phyloP scores from a whole-genome alignment of 2,329 filamentous ascomycete species.

The Aspergillus melleus region DNA sequence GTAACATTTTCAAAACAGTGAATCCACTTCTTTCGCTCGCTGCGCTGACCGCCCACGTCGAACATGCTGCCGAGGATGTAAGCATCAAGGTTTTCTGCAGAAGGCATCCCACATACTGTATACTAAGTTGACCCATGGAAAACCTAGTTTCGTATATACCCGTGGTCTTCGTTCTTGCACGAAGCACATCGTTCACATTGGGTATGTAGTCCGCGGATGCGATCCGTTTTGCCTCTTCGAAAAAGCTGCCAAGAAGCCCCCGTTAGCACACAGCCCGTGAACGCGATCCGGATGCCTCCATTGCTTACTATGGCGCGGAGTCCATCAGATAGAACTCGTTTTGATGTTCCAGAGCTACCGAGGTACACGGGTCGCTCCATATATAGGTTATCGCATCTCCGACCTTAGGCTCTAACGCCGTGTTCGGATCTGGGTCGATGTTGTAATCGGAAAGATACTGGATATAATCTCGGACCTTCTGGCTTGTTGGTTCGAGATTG shows the following conservation, averaged over 20 bases:
- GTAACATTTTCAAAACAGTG: slow-evolving; percentile 99
- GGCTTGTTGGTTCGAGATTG: slow-evolving; percentile 72
- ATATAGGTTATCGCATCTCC: slow-evolving; percentile 80
- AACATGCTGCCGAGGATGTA: slow-evolving; percentile 73
- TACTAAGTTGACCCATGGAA: slow-evolving; percentile 97
- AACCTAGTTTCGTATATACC: slow-evolving; percentile 99
- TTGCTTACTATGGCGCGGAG: slow-evolving; percentile 88
- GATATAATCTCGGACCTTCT: slow-evolving; percentile 71
- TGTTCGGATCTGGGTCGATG: slow-evolving; percentile 86
- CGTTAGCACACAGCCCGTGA: slow-evolving; percentile 22
- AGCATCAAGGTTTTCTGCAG: slow-evolving; percentile 12
- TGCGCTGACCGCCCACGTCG: slow-evolving; percentile 94
- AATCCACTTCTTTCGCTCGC: slow-evolving; percentile 99
- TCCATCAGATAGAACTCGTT: slow-evolving; percentile 99
- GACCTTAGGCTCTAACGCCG: slow-evolving; percentile 76
- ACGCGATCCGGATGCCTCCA: slow-evolving; percentile 1
- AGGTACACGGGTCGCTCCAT: slow-evolving; percentile 85
- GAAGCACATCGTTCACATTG: slow-evolving; percentile 89
- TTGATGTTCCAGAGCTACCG: slow-evolving; percentile 83
- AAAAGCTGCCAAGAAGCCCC: slow-evolving; percentile 66
- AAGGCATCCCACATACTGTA: slow-evolving; percentile 71
- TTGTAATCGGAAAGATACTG: slow-evolving; percentile 84
- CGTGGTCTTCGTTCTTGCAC: slow-evolving; percentile 95
- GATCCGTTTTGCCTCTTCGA: slow-evolving; percentile 88
- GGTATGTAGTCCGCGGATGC: slow-evolving; percentile 82